Percentiles rank a stretch among this genome's conserved stretches.
phyloP scores from a whole-genome alignment of 306 rosid genomes.

The Malus orientalis region DNA sequence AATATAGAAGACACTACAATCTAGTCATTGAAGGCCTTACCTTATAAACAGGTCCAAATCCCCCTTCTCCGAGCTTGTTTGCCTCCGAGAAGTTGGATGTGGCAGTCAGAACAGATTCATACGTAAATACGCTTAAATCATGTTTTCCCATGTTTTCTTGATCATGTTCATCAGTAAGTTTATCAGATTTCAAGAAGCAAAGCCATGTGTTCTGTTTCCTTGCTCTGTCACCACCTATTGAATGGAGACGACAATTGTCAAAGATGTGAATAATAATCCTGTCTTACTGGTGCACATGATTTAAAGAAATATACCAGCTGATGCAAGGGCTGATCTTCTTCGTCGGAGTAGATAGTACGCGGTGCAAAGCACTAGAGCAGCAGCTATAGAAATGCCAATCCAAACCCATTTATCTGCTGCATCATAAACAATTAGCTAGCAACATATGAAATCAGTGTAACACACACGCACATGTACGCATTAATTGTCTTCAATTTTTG shows the following conservation, averaged over 20 bases:
- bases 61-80: slow-evolving; percentile 4
- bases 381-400: neutral
- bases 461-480: neutral
- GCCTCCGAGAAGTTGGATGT: neutral
- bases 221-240: too few relatives aligned
- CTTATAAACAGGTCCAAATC: slow-evolving; percentile 8
- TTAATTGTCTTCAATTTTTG: too few relatives aligned
- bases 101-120: slow-evolving; percentile 6
- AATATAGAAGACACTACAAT: too few relatives aligned
- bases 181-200: too few relatives aligned
- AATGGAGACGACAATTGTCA: neutral
- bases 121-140: slow-evolving; percentile 7
- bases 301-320: neutral
- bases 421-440: neutral
- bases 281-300: neutral
- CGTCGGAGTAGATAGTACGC: neutral
- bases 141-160: neutral
- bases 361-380: too few relatives aligned
- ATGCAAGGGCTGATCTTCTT: neutral
- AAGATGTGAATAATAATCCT: neutral
- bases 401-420: slow-evolving; percentile 9
- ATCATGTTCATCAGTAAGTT: too few relatives aligned
- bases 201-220: too few relatives aligned
- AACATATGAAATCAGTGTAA: too few relatives aligned
- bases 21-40: neutral